These are phyloP conservation scores for Silene uniflora DNA, from an alignment of 148 eudicot species.

Conservation along the genomic window DNA sequence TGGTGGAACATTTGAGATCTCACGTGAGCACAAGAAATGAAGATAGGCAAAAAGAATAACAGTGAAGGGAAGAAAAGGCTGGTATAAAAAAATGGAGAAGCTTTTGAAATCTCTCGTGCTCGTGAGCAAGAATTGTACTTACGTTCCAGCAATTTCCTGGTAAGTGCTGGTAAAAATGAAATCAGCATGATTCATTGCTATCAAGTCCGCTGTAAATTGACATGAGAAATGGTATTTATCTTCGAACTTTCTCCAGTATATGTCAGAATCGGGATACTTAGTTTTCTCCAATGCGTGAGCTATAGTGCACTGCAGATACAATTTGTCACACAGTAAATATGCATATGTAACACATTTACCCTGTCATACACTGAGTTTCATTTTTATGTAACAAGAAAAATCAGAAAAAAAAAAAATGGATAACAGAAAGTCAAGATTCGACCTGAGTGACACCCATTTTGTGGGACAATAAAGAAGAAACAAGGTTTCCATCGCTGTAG, in stretches of 20 bases:
- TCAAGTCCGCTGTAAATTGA: constrained; percentile 93
- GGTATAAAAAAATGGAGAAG: not conserved
- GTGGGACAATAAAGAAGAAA: constrained; percentile 74
- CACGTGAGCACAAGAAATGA: too few relatives aligned
- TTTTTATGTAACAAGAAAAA: not conserved
- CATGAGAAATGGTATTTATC: constrained; percentile 95
- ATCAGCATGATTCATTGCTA: constrained; percentile 94
- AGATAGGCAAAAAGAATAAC: too few relatives aligned
- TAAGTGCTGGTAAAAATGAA: constrained; percentile 96
- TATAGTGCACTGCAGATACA: constrained; percentile 68
- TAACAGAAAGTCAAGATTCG: not conserved
- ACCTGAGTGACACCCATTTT: constrained; percentile 98
- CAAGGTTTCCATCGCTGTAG: constrained; percentile 97
- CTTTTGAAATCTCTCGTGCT: not conserved
- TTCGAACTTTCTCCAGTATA: constrained; percentile 83
- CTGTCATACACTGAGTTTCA: not conserved
- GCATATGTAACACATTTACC: not conserved
- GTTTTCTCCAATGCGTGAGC: constrained; percentile 99
- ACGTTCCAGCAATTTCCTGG: constrained; percentile 99
- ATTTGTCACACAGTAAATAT: constrained; percentile 5
- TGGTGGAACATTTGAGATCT: too few relatives aligned
- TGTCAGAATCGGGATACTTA: constrained; percentile 96
- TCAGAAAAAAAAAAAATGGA: not conserved
- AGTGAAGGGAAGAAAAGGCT: not conserved
- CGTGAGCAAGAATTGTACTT: constrained; percentile 36